Evolutionary conservation across 768 basidiomycete species (phyloP).

Genomic region (Boletus sensibilis): DNA sequence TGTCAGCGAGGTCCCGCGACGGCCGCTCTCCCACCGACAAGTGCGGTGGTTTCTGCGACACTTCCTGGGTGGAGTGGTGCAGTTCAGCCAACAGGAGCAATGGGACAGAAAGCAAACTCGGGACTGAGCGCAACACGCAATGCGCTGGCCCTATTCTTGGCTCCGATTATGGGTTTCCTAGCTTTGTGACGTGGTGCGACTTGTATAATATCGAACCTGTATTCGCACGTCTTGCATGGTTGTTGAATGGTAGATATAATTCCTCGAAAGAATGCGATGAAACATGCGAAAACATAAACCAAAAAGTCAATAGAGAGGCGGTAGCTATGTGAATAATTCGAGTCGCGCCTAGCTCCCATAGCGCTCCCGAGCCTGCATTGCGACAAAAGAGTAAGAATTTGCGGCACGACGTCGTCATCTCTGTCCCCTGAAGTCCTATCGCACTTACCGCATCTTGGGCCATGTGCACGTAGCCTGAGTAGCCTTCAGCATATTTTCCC

Average conservation of each 20-base stretch:
- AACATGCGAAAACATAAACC: conserved; percentile 21
- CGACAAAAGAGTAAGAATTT: conserved; percentile 27
- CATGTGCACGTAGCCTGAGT: conserved; percentile 69
- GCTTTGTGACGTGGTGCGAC: conserved; percentile 15
- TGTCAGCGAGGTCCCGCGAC: conserved; percentile 69
- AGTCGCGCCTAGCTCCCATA: conserved; percentile 30
- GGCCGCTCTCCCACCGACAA: conserved; percentile 52
- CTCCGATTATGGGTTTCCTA: conserved; percentile 30
- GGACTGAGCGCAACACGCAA: conserved; percentile 21
- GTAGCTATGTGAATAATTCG: conserved; percentile 13
- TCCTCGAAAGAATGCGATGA: conserved; percentile 11
- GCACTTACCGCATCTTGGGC: conserved; percentile 64
- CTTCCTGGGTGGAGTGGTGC: conserved; percentile 34
- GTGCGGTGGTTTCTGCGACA: conserved; percentile 65
- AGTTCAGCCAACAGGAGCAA: conserved; percentile 11
- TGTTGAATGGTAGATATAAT: conserved; percentile 18
- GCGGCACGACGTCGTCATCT: conserved; percentile 16
- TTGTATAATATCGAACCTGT: background rate
- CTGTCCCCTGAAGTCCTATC: conserved; percentile 21
- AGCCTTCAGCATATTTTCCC: conserved; percentile 66
- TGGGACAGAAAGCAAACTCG: conserved; percentile 24
- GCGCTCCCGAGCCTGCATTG: conserved; percentile 37
- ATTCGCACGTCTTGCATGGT: background rate
- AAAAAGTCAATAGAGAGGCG: conserved; percentile 5
- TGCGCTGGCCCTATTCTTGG: conserved; percentile 22